phyloP scores from a whole-genome alignment of 1,284 basidiomycete genomes.

The Leccinum subrobustum region DNA sequence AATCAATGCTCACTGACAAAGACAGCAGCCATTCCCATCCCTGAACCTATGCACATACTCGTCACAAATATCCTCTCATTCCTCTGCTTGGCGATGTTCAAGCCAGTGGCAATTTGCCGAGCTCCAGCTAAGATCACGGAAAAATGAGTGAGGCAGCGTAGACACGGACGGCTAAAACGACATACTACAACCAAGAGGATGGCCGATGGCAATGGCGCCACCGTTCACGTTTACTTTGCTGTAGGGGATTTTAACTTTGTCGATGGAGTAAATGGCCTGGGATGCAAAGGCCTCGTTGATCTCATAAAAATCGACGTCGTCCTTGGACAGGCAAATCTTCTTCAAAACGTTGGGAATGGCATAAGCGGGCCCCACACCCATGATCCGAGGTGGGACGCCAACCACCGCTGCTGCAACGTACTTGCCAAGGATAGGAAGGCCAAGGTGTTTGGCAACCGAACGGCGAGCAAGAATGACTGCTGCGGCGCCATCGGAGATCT shows the following conservation, averaged over 20 bases:
- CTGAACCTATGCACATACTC: conserved; percentile 94
- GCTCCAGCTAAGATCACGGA: conserved; percentile 62
- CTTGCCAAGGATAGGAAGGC: conserved; percentile 92
- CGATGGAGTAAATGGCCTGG: conserved; percentile 80
- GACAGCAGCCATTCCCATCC: conserved; percentile 86
- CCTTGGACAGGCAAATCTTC: conserved; percentile 67
- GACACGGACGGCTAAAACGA: conserved; percentile 26
- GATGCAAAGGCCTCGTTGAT: conserved; percentile 95
- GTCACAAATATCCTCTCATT: conserved; percentile 80
- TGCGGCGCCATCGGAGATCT: conserved; percentile 97
- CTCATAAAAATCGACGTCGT: conserved; percentile 92
- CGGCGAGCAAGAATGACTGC: conserved; percentile 90
- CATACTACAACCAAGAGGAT: conserved; percentile 79
- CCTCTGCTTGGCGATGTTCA: conserved; percentile 81
- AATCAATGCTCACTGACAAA: conserved; percentile 79
- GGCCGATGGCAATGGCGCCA: conserved; percentile 88
- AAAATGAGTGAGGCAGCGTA: conserved; percentile 3
- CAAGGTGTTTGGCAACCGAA: conserved; percentile 84
- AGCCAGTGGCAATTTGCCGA: conserved; percentile 83
- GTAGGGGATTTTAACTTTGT: conserved; percentile 73
- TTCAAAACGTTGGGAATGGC: conserved; percentile 84
- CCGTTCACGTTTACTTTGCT: conserved; percentile 87
- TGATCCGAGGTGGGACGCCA: conserved; percentile 86
- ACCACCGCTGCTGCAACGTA: conserved; percentile 78
- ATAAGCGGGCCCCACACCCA: conserved; percentile 90